phyloP scores from a whole-genome alignment of 768 basidiomycete species.

The Suillus occidentalis region DNA sequence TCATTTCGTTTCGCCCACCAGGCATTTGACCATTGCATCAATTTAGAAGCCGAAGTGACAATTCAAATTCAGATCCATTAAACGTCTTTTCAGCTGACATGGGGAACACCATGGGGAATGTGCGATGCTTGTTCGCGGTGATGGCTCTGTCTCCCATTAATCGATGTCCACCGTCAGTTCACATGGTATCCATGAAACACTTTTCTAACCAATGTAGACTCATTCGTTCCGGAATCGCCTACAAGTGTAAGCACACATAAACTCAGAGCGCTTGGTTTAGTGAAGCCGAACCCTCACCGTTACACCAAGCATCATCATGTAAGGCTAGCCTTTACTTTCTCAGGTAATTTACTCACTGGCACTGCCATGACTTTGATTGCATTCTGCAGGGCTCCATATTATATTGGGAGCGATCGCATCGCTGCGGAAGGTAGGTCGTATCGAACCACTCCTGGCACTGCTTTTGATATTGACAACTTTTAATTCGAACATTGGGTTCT shows the following conservation, averaged over 20 bases:
- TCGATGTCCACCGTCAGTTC: neutral
- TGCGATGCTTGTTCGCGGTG: neutral
- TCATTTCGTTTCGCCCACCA: neutral
- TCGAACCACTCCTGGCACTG: neutral
- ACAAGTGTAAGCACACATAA: neutral
- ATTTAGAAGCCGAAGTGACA: neutral
- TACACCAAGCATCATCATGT: conserved; percentile 3
- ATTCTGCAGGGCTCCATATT: conserved; percentile 3
- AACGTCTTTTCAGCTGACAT: neutral
- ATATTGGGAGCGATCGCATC: conserved; percentile 1
- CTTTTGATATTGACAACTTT: neutral
- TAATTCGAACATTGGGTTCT: conserved; percentile 7
- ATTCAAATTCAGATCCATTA: neutral
- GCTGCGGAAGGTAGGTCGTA: neutral
- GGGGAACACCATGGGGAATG: neutral
- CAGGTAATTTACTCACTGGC: neutral
- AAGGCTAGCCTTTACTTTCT: neutral
- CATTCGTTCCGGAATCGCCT: neutral
- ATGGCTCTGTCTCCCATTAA: conserved; percentile 1
- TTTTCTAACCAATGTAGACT: neutral
- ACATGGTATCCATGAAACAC: neutral
- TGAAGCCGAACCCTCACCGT: neutral
- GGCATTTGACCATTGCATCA: neutral
- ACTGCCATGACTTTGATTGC: neutral
- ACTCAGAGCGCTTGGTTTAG: neutral